Conservation (phyloP, 192 early-diverging fungal species). For the Gigaspora rosea region DNA sequence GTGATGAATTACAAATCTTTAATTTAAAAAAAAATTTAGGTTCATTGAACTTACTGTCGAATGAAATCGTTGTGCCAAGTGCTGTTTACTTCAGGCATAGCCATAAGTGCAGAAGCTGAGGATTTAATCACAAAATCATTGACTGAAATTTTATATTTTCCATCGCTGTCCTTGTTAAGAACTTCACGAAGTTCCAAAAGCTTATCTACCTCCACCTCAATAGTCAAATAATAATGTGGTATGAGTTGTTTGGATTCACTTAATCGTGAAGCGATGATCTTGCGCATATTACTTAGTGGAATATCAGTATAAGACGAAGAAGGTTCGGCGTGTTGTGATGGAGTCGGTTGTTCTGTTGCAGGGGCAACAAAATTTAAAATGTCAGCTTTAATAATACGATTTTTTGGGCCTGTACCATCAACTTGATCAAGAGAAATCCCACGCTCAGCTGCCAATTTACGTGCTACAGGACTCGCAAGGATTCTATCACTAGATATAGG, state of each 20-base stretch:
- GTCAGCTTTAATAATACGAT: slow-evolving; percentile 91
- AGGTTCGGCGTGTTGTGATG: slow-evolving; percentile 44
- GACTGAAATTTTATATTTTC: slow-evolving; percentile 94
- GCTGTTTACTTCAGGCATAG: slow-evolving; percentile 93
- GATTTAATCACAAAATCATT: slow-evolving; percentile 99
- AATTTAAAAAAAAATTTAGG: neutral
- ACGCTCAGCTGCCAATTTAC: slow-evolving; percentile 84
- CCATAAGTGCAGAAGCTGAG: slow-evolving; percentile 80
- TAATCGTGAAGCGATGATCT: slow-evolving; percentile 76
- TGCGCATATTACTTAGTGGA: slow-evolving; percentile 76
- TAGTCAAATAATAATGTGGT: slow-evolving; percentile 84
- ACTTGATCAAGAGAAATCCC: slow-evolving; percentile 75
- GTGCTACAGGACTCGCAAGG: slow-evolving; percentile 83
- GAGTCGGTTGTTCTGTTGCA: slow-evolving; percentile 38
- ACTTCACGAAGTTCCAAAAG: slow-evolving; percentile 82
- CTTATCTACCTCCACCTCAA: slow-evolving; percentile 89
- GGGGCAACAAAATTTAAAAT: slow-evolving; percentile 66
- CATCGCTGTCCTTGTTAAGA: slow-evolving; percentile 81
- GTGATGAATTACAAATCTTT: no score
- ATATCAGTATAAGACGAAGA: slow-evolving; percentile 68
- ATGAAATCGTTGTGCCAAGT: slow-evolving; percentile 84
- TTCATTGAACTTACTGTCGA: slow-evolving; percentile 68
- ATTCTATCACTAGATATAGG: slow-evolving; percentile 59
- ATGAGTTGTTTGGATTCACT: slow-evolving; percentile 73
- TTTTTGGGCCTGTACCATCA: slow-evolving; percentile 84